These are phyloP conservation scores for Adansonia digitata DNA, from an alignment of 345 rosid genomes.

Conservation along the genomic window DNA sequence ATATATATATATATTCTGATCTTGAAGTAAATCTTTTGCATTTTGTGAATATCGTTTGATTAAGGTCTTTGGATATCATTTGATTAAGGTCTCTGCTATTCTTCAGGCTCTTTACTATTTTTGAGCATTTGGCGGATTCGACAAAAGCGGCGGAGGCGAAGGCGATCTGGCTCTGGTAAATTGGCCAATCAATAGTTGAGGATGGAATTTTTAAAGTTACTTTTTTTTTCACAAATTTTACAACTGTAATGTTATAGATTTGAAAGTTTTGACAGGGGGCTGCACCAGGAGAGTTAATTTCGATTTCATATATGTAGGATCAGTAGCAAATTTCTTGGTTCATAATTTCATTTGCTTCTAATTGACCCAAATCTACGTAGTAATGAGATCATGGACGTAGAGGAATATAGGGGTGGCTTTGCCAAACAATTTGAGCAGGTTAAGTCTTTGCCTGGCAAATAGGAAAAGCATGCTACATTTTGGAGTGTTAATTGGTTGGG, in stretches of 20 bases:
- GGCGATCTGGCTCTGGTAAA: conserved; percentile 62
- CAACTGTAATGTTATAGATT: background rate
- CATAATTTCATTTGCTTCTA: no score
- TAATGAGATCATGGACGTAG: no score
- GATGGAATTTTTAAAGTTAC: background rate
- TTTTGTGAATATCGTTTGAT: background rate
- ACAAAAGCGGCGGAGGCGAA: conserved; percentile 66
- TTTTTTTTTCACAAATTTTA: background rate
- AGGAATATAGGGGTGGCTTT: no score
- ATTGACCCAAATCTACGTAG: no score
- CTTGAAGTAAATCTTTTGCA: background rate
- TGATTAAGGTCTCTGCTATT: conserved; percentile 13
- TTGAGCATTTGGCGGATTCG: conserved; percentile 74
- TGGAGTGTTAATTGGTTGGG: no score
- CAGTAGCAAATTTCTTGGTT: conserved; percentile 2
- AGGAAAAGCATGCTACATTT: no score
- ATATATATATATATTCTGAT: background rate
- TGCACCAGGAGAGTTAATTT: conserved; percentile 10
- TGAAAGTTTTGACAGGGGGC: conserved; percentile 10
- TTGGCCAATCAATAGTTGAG: conserved; percentile 33
- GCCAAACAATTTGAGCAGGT: no score
- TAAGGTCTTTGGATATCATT: background rate
- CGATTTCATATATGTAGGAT: conserved; percentile 7
- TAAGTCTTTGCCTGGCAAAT: no score
- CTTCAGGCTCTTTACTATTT: conserved; percentile 57